Conservation (phyloP, 257 asterid species). For the Leonotis leonurus region DNA sequence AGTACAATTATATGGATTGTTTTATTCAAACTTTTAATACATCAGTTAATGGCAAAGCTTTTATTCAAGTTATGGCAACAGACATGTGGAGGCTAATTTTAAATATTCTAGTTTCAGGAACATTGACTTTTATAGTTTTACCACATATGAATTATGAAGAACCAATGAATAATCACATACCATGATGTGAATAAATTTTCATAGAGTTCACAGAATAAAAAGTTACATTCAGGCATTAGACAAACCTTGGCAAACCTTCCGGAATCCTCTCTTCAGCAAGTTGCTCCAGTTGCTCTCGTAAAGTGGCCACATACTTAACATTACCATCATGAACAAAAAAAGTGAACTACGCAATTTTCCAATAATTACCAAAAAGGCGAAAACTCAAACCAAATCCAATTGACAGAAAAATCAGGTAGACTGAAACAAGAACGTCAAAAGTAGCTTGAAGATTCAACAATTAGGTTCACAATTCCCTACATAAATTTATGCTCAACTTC, state of each 20-base stretch:
- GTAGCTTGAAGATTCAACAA: background rate
- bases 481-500: background rate
- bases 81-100: too few species aligned
- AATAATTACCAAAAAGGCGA: background rate
- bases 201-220: background rate
- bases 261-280: slow-evolving; percentile 69
- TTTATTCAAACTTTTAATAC: background rate
- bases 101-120: too few species aligned
- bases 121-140: too few species aligned
- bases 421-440: background rate
- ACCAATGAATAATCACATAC: background rate
- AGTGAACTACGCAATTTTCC: background rate
- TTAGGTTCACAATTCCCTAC: background rate
- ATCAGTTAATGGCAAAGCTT: background rate
- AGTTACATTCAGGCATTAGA: background rate
- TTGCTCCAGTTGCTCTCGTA: slow-evolving; percentile 86
- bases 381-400: background rate
- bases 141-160: too few species aligned
- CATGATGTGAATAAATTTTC: background rate
- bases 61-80: background rate
- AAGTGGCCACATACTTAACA: slow-evolving; percentile 75
- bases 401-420: background rate
- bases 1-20: background rate
- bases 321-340: slow-evolving; percentile 11
- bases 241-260: slow-evolving; percentile 79